Base-by-base conservation (phyloP, 2,329 filamentous ascomycete species). In the Periconia sp. region DNA sequence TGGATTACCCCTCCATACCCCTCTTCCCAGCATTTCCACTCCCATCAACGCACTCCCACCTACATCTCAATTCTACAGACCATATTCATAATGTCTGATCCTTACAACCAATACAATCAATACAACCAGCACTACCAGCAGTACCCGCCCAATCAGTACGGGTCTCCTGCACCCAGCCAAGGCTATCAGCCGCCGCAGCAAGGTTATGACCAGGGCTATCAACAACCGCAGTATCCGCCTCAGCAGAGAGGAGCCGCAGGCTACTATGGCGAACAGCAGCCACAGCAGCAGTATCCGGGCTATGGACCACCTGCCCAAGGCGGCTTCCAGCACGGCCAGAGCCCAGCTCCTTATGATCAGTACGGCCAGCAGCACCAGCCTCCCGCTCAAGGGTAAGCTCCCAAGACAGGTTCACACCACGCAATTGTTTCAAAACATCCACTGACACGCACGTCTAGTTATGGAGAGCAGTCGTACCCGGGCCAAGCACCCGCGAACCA, bases 301-400 rank as follows among this genome's bases (percentile, higher is more conserved):
- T 79, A 77, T 47, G 75, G 75, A 24, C 74, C 77, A 12, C 76
- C 77, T 21, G 65, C 65, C 21, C 64, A 74, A 16, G 73, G 74
- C 29, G 77, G 75, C n/a, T 78, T 77, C 57, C 73, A 79, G 55
- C 75, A 73, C 51, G 73, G 75, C 42, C 71, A 73, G 43, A 55
- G 62, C 34, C 52, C 54, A 41, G 56, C 57, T 18, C 59, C 58
- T 1, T 67, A 71, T 38, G 56, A 63, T 40, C 52, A 52, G 31
- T 57, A 66, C 35, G 43, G 57, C 40, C 67, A 70, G 41, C 65
- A 65, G 29, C 55, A 68, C 36, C 66, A 70, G 39, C 63, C 65
- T 24, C 56, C 66, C n/a, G n/a, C n/a, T 18, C 65, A 66, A 63
- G 66, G 61, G 64, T 70, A 54, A 56, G 59, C 46, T 21, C 39